Evolutionary conservation across 2,329 filamentous ascomycete species (phyloP).

Genomic region (Arthrobotrys iridis): DNA sequence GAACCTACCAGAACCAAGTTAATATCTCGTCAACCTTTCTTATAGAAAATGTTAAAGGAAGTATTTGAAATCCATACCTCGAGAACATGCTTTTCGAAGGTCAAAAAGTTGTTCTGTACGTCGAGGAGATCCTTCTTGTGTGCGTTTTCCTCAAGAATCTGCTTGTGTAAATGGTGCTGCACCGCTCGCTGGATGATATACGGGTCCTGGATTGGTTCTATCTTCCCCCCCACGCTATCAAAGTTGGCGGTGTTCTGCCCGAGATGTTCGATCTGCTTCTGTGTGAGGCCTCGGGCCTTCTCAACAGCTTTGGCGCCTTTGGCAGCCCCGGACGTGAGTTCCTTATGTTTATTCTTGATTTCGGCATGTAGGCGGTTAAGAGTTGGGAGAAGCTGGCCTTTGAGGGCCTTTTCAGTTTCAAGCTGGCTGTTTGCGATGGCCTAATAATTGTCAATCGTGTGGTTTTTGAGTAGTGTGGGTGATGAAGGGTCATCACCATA

Average conservation of each 20-base stretch:
- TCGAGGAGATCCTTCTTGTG: conserved; percentile 89
- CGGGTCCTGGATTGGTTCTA: conserved; percentile 80
- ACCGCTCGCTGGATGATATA: conserved; percentile 87
- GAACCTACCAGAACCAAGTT: conserved; percentile 66
- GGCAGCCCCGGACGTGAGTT: conserved; percentile 79
- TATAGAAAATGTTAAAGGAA: too few relatives aligned
- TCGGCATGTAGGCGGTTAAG: conserved; percentile 92
- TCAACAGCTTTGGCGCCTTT: conserved; percentile 92
- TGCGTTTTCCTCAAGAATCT: conserved; percentile 95
- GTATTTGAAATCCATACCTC: conserved; percentile 6
- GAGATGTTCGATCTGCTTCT: conserved; percentile 95
- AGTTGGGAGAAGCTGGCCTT: conserved; percentile 83
- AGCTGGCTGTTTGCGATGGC: conserved; percentile 86
- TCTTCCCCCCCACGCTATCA: conserved; percentile 73
- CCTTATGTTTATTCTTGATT: conserved; percentile 96
- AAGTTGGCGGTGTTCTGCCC: conserved; percentile 84
- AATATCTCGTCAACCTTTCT: background rate
- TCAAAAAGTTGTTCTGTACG: conserved; percentile 88
- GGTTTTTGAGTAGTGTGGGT: background rate
- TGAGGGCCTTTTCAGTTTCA: conserved; percentile 91
- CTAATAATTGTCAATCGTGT: conserved; percentile 62
- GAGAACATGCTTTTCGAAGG: conserved; percentile 87
- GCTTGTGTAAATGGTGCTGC: conserved; percentile 83
- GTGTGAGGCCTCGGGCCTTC: conserved; percentile 82
- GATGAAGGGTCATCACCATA: conserved; percentile 59